Evolutionary conservation across 345 rosid genomes (phyloP), one percentile per base, ranked within the genome.

Genomic region (Moringa oleifera): DNA sequence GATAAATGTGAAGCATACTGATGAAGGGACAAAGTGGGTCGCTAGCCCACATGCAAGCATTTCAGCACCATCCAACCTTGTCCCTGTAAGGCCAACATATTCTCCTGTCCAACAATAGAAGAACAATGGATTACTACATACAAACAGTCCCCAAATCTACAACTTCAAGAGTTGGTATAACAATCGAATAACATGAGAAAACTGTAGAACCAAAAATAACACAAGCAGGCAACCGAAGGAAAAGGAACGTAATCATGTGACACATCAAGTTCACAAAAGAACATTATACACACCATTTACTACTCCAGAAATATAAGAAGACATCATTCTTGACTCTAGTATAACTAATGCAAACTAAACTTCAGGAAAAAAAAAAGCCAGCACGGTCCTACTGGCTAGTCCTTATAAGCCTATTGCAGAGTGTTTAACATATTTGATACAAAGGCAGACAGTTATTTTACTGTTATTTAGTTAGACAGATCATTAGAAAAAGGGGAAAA

Each of bases 11-110:
- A 59, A 58, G 64, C 65, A 62, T 86, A 91, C 94, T 63, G 55
- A 58, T 53, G 89, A 82, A 50, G 87, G 87, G 56, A 91, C 82
- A 64, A 80, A 86, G 68, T 91, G 98, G 60, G 98, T 91, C 25
- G 91, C 96, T 69, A 91, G 94, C 66, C 96, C 98, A 72, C 90
- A 85, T 58, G 87, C 78, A 70, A 83, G 83, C 96, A 88, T 83
- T 75, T 91, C 97, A 52, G 88, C 83, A 62, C 93, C 96, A 75
- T 86, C 90, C 76, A 91, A 68, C 65, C 90, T 79, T 61, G 88
- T 73, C 57, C 96, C 91, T 1, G 96, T 80, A 53, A 88, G 94
- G 50, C 91, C 90, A 63, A 81, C 66, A 75, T 81, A 91, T 74
- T 91, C 96, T 22, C 97, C 96, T 91, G 65, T 57, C 58, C 59